Percentiles rank a stretch among this genome's conserved stretches.
These are phyloP conservation scores for Boletus vinaceobasis DNA, from an alignment of 768 basidiomycete species.

Conservation along the genomic window DNA sequence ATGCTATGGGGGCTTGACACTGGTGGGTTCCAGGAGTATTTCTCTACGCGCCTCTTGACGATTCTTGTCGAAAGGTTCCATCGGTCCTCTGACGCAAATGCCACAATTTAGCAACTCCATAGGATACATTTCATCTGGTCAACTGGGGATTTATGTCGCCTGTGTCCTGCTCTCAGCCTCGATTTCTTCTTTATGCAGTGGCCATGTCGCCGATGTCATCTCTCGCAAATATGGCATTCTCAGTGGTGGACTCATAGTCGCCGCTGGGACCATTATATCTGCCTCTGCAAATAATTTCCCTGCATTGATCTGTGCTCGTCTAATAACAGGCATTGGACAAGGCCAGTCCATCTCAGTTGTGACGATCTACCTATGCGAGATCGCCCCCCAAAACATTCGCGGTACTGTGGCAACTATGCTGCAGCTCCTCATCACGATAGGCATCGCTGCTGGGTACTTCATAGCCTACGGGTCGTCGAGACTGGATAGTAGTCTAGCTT, in stretches of 20 bases:
- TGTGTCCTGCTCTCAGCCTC: constrained; percentile 42
- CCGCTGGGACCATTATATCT: constrained; percentile 40
- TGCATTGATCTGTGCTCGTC: constrained; percentile 42
- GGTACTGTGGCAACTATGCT: constrained; percentile 39
- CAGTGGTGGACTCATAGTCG: constrained; percentile 40
- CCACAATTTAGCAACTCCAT: constrained; percentile 39
- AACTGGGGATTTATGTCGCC: constrained; percentile 44
- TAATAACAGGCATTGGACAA: constrained; percentile 45
- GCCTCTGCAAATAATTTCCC: constrained; percentile 35
- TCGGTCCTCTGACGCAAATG: constrained; percentile 49
- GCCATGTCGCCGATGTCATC: constrained; percentile 43
- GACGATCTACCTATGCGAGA: constrained; percentile 40
- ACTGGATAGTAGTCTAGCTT: constrained; percentile 22
- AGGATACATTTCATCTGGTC: constrained; percentile 32
- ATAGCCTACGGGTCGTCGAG: constrained; percentile 25
- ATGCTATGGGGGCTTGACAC: constrained; percentile 34
- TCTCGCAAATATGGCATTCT: constrained; percentile 46
- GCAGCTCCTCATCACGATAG: constrained; percentile 43
- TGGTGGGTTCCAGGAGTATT: constrained; percentile 9
- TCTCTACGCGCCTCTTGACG: background rate
- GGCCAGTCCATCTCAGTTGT: constrained; percentile 43
- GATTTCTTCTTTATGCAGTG: constrained; percentile 38
- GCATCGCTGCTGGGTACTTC: constrained; percentile 37
- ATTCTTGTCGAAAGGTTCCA: constrained; percentile 22
- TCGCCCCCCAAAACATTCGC: constrained; percentile 40